Evolutionary conservation across 805 yeast genomes (phyloP).

Genomic region (Diddensiella transvaalensis): DNA sequence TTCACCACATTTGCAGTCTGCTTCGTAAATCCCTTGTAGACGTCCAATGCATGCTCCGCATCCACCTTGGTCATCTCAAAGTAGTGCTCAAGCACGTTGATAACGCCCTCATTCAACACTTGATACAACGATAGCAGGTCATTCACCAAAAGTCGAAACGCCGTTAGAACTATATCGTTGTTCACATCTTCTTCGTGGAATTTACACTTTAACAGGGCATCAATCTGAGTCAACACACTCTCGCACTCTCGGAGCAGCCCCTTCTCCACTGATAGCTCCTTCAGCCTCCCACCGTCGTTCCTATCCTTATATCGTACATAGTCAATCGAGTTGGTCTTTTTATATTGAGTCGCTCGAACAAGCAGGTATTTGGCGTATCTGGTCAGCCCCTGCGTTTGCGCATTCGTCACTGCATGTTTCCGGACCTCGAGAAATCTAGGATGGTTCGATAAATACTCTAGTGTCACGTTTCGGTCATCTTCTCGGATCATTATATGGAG

Average conservation of each 20-base stretch:
- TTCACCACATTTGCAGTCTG: conserved; percentile 84
- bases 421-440: conserved; percentile 49
- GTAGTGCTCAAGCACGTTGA: conserved; percentile 87
- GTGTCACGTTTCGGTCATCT: conserved; percentile 75
- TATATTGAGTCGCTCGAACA: conserved; percentile 63
- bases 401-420: conserved; percentile 28
- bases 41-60: conserved; percentile 79
- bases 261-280: conserved; percentile 62
- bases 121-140: conserved; percentile 85
- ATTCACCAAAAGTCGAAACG: conserved; percentile 84
- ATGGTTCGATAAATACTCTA: conserved; percentile 52
- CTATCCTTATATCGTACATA: conserved; percentile 60
- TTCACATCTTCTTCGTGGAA: conserved; percentile 70
- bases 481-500: conserved; percentile 89
- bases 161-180: conserved; percentile 78
- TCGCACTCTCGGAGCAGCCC: conserved; percentile 84
- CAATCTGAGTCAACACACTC: conserved; percentile 78
- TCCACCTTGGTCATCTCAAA: conserved; percentile 86
- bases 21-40: conserved; percentile 80
- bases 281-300: conserved; percentile 55
- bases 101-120: conserved; percentile 91
- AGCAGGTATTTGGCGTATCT: conserved; percentile 71
- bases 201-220: conserved; percentile 66
- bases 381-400: conserved; percentile 40
- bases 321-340: conserved; percentile 50